Evolutionary conservation across 176 grass and related monocot genomes (phyloP).

Genomic region (barley (Hordeum vulgare)): DNA sequence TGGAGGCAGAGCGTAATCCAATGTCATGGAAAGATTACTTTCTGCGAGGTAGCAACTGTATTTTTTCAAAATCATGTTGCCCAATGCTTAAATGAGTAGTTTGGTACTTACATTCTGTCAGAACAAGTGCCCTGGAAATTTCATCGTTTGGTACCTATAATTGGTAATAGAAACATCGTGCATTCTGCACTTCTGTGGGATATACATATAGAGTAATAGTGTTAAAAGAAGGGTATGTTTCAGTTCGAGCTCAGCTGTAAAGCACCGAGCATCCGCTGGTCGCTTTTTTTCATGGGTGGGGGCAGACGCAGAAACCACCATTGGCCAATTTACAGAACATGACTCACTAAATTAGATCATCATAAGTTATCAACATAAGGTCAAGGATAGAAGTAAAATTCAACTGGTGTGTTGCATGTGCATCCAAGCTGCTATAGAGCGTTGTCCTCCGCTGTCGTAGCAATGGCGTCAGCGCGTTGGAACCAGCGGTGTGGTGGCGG

Average conservation of each 20-base stretch:
- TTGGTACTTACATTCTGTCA: conserved; percentile 3
- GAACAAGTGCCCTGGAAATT: not conserved
- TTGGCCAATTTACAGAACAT: not conserved
- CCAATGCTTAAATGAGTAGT: not conserved
- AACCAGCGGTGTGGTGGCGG: too few relatives aligned
- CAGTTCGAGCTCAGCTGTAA: not conserved
- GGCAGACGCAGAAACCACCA: not conserved
- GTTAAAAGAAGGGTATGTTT: not conserved
- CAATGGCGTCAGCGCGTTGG: too few relatives aligned
- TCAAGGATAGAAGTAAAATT: not conserved
- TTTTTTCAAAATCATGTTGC: conserved; percentile 16
- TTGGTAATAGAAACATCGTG: not conserved
- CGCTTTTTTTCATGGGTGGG: not conserved
- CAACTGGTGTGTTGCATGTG: not conserved
- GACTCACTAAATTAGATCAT: not conserved
- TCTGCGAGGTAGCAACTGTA: conserved; percentile 45
- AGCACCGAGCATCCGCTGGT: not conserved
- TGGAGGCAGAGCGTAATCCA: conserved; percentile 21
- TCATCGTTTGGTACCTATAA: conserved; percentile 4
- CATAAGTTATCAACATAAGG: not conserved
- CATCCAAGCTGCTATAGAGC: not conserved
- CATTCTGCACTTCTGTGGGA: not conserved
- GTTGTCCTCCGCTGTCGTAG: too few relatives aligned
- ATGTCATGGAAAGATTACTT: conserved; percentile 96
- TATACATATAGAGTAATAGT: not conserved